Base-by-base conservation (phyloP, 805 yeast species). In the Starmerella lactis-condensi region DNA sequence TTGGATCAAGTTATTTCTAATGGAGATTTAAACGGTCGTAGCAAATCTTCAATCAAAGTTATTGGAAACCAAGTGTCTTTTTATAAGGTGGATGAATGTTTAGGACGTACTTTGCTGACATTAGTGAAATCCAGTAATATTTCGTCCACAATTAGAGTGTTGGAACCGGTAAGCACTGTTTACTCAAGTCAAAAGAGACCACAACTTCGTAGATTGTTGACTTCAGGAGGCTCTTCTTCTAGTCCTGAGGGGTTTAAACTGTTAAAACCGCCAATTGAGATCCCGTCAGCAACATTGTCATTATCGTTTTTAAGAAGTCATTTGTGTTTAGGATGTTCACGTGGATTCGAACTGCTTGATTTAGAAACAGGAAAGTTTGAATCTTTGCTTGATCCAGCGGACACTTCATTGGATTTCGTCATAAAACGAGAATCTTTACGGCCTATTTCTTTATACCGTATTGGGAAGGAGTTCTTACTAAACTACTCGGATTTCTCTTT, bases 301-400 rank as follows among this genome's bases (percentile, higher is more conserved):
- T 74, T 89, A 12, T 82, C 93, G 17, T 85, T 85, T 48, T 61
- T 89, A 54, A 79, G 82, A 50, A 72, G 83, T 4, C 77, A 75
- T 47, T 58, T 89, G 39, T 85, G 95, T 60, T 76, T 89, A 41
- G 98, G 98, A 17, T 89, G 98, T 47, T 74, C 93, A 18, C 79
- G 75, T 51, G 98, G 98, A 0, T 89, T 89, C 59, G 96, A 89
- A 57, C 81, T 89, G 47, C 82, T 89, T 22, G 75, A 91, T 12
- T 61, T 83, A 26, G 77, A 75, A 37, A 78, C 75, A 32, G 75
- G 78, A 36, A 77, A 72, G 37, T 81, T 77, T 54, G 95, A 89
- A 54, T 72, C 89, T 7, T 65, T 89, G 31, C 61, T 89, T 45
- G 96, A 89, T 56, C 94, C 93, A n/a, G 98, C 96, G 1, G 98